Evolutionary conservation across 305 asterid genomes (phyloP).

Genomic region (Solanum hybrid): DNA sequence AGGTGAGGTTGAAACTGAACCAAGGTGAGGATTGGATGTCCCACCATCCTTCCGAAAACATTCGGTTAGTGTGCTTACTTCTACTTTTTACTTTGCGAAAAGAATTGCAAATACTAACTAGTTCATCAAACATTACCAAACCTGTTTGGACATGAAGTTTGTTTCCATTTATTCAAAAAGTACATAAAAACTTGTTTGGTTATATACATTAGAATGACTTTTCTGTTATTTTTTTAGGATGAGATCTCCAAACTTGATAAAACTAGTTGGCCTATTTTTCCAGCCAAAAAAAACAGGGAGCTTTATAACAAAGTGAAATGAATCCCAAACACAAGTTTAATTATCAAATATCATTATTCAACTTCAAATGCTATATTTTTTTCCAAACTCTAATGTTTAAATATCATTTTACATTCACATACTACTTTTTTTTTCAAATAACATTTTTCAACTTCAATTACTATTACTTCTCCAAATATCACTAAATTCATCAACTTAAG

Average conservation of each 20-base stretch:
- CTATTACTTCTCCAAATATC: neutral
- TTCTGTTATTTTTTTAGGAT: neutral
- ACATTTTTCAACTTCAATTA: neutral
- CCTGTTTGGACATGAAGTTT: neutral
- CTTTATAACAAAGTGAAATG: neutral
- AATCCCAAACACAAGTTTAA: neutral
- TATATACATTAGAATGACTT: neutral
- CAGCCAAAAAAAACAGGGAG: neutral
- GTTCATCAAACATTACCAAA: neutral
- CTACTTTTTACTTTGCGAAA: neutral
- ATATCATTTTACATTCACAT: neutral
- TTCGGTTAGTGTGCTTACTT: neutral
- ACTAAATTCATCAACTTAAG: neutral
- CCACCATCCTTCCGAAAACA: neutral
- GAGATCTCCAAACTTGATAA: neutral
- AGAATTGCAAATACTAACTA: neutral
- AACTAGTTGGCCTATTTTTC: neutral
- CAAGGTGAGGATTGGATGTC: neutral
- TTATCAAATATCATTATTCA: neutral
- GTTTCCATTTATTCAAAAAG: neutral
- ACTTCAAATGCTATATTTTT: neutral
- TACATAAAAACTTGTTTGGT: neutral
- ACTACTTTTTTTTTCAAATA: neutral
- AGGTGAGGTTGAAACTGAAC: neutral
- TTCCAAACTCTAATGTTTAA: rapidly evolving